phyloP scores from a whole-genome alignment of 2,329 filamentous ascomycete genomes.

The Ascochyta viciae-villosae region DNA sequence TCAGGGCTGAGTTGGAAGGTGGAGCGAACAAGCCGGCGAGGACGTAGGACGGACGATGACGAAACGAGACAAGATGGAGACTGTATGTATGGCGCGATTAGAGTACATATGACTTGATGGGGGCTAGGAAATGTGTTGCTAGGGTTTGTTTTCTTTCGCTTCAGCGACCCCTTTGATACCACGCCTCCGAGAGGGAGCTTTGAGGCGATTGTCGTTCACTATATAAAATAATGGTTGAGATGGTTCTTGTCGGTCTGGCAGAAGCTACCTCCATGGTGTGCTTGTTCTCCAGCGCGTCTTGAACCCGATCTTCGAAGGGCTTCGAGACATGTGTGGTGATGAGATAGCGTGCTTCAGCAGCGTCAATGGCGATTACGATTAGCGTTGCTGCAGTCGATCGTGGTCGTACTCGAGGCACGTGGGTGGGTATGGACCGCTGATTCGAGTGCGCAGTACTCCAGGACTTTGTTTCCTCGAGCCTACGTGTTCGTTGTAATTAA shows the following conservation, averaged over 20 bases:
- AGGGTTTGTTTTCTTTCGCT: background rate
- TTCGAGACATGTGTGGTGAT: background rate
- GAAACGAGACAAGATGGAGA: background rate
- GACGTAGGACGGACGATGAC: background rate
- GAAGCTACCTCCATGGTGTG: too few species aligned
- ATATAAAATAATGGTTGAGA: background rate
- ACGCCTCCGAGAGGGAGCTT: background rate
- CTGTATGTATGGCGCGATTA: background rate
- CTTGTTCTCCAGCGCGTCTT: too few species aligned
- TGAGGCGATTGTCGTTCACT: background rate
- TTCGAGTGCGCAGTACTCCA: background rate
- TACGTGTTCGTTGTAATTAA: too few species aligned
- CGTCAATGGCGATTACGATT: background rate
- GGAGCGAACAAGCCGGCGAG: slow-evolving; percentile 13
- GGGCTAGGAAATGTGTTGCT: background rate
- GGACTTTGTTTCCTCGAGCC: background rate
- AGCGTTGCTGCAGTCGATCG: background rate
- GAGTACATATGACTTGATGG: slow-evolving; percentile 1
- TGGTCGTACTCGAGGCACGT: background rate
- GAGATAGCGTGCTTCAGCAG: background rate
- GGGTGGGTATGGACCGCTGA: background rate
- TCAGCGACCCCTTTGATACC: slow-evolving; percentile 13
- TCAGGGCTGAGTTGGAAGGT: slow-evolving; percentile 37
- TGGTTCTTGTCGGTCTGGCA: too few species aligned
- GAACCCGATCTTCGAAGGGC: too few species aligned